Percentiles rank a stretch among this genome's conserved stretches.
Evolutionary conservation across 306 rosid genomes (phyloP).

Genomic region (Rosa rugosa): DNA sequence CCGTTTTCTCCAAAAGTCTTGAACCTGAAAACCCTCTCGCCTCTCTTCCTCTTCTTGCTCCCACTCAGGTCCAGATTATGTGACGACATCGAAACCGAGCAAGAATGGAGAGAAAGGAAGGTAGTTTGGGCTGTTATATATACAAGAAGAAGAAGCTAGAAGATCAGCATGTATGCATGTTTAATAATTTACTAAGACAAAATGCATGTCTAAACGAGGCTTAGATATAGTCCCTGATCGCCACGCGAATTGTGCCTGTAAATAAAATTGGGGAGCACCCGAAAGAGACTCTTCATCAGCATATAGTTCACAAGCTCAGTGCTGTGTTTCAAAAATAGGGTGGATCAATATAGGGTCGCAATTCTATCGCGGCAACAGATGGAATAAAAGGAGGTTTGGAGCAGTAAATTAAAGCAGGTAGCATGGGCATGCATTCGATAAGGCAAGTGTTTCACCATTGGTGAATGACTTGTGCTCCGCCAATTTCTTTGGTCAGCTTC

Average conservation of each 20-base stretch:
- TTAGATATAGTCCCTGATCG: slow-evolving; percentile 18
- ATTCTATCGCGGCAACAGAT: slow-evolving; percentile 34
- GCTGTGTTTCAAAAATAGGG: slow-evolving; percentile 55
- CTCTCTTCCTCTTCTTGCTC: slow-evolving; percentile 70
- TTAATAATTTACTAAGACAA: not conserved
- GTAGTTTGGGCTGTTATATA: slow-evolving; percentile 9
- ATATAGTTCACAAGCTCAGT: slow-evolving; percentile 17
- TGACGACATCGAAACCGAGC: slow-evolving; percentile 44
- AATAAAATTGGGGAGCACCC: slow-evolving; percentile 50
- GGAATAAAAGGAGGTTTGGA: slow-evolving; percentile 15
- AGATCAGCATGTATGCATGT: not conserved
- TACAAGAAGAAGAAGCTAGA: slow-evolving; percentile 1
- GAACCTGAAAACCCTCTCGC: slow-evolving; percentile 77
- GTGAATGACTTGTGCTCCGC: slow-evolving; percentile 39
- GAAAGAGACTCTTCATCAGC: slow-evolving; percentile 35
- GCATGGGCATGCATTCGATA: slow-evolving; percentile 65
- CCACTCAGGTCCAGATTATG: slow-evolving; percentile 47
- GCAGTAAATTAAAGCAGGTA: slow-evolving; percentile 51
- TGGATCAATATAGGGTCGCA: slow-evolving; percentile 29
- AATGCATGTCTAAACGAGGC: not conserved
- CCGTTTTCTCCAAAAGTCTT: slow-evolving; percentile 78
- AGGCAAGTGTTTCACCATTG: slow-evolving; percentile 20
- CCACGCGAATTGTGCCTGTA: slow-evolving; percentile 59
- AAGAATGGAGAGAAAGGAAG: not conserved
- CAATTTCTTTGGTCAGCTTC: slow-evolving; percentile 47